Percentiles rank a stretch among this genome's conserved stretches.
These are phyloP conservation scores for Penicillium sp. DNA, from an alignment of 2,329 filamentous ascomycete genomes.

Conservation along the genomic window DNA sequence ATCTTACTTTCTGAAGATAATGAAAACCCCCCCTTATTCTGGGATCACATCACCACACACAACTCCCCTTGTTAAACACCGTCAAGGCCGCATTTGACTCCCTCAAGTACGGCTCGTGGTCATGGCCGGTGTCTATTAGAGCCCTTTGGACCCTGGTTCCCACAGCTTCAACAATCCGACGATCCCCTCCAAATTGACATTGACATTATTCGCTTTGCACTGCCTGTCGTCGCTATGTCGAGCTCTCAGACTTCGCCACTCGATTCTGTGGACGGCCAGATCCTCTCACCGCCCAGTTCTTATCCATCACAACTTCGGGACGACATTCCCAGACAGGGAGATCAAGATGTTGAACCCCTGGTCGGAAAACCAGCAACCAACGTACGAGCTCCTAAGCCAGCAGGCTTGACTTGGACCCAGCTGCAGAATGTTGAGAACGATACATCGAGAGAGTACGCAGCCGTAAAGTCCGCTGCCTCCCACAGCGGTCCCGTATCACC, in stretches of 20 bases:
- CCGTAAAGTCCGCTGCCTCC: conserved; percentile 2
- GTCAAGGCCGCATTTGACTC: conserved; percentile 2
- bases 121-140: conserved; percentile 23
- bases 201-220: background rate
- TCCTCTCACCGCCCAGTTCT: background rate
- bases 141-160: conserved; percentile 11
- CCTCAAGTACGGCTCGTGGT: conserved; percentile 8
- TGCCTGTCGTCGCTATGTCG: conserved; percentile 13
- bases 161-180: conserved; percentile 8
- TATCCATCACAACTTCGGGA: conserved; percentile 2
- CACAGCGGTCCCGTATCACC: conserved; percentile 18
- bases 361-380: conserved; percentile 8
- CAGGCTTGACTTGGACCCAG: conserved; percentile 20
- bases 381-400: conserved; percentile 23
- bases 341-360: conserved; percentile 12
- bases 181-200: conserved; percentile 1
- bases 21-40: conserved; percentile 10
- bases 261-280: conserved; percentile 4
- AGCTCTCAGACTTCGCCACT: background rate
- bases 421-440: conserved; percentile 11
- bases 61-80: background rate
- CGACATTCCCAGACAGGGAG: background rate
- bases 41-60: background rate
- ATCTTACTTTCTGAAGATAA: conserved; percentile 19
- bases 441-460: conserved; percentile 6